Conservation (phyloP, 2,329 filamentous ascomycete species). For the Microdochium trichocladiopsis region DNA sequence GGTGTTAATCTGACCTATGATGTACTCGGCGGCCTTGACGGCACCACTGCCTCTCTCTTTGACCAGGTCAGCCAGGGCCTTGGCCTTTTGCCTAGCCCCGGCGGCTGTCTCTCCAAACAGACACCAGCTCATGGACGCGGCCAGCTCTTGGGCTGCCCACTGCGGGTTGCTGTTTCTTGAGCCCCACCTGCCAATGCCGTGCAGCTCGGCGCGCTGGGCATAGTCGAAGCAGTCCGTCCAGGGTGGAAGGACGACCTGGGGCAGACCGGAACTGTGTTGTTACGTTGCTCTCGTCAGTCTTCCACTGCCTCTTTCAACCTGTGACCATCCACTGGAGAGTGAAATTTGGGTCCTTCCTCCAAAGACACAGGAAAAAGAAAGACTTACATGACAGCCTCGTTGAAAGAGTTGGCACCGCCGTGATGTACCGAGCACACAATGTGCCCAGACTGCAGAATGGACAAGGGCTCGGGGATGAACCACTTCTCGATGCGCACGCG, state of each 20-base stretch:
- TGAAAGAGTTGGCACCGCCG: constrained; percentile 37
- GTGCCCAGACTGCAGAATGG: constrained; percentile 26
- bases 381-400: constrained; percentile 27
- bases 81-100: neutral
- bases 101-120: neutral
- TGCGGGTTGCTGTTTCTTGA: constrained; percentile 12
- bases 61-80: neutral
- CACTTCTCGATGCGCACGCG: constrained; percentile 30
- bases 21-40: neutral
- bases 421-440: constrained; percentile 35
- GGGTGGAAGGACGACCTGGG: constrained; percentile 34
- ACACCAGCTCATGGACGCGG: constrained; percentile 2
- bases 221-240: constrained; percentile 42
- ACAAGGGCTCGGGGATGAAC: constrained; percentile 28
- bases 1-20: neutral
- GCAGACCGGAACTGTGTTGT: constrained; percentile 35
- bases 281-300: neutral
- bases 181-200: constrained; percentile 30
- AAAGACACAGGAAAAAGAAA: neutral
- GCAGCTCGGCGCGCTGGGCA: constrained; percentile 31
- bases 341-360: neutral
- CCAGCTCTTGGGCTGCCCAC: constrained; percentile 13
- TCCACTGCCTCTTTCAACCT: neutral
- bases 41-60: neutral
- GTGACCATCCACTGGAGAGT: too few species aligned